Conservation (phyloP, 2,329 filamentous ascomycete genomes). For the Diaporthe australafricana region DNA sequence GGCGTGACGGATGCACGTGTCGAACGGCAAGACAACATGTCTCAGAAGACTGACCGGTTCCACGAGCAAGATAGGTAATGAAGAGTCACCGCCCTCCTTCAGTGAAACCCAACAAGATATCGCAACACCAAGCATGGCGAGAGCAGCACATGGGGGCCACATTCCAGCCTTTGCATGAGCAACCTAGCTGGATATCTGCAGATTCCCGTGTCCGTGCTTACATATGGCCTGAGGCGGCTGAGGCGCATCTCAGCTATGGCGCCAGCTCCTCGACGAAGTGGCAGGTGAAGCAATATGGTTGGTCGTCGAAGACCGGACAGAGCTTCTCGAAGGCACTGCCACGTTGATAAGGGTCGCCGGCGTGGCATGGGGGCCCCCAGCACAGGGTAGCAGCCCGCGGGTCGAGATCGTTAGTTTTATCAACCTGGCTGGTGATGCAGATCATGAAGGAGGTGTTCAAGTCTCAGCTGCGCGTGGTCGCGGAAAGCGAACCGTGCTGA, state of each 20-base stretch:
- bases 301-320: background rate
- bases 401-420: background rate
- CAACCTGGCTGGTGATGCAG: background rate
- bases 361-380: background rate
- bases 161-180: background rate
- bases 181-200: background rate
- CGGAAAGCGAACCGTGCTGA: background rate
- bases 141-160: background rate
- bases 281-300: background rate
- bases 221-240: slow-evolving; percentile 11
- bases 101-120: slow-evolving; percentile 7
- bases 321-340: slow-evolving; percentile 11
- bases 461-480: slow-evolving; percentile 5
- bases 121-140: background rate
- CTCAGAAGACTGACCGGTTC: background rate
- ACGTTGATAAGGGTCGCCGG: background rate
- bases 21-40: background rate
- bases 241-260: background rate
- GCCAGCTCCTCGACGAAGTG: background rate
- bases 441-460: background rate
- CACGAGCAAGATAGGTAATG: background rate
- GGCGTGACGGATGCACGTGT: slow-evolving; percentile 17
- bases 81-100: background rate
- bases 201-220: background rate
- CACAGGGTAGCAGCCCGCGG: slow-evolving; percentile 3